These are phyloP conservation scores for Macrophomina tecta DNA, from an alignment of 2,329 filamentous ascomycete species.

Conservation along the genomic window DNA sequence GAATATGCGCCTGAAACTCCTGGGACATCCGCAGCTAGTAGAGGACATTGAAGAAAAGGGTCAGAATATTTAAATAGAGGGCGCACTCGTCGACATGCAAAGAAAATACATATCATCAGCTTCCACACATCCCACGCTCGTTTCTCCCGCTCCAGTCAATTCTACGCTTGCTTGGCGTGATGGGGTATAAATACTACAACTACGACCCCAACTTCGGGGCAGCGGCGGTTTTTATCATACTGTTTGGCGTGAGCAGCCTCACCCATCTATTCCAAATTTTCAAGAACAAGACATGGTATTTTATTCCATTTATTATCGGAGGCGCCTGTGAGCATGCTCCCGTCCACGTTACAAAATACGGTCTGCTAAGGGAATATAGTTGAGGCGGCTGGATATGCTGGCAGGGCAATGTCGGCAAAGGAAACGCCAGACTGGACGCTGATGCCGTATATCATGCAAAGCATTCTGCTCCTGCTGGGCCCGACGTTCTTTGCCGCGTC, in stretches of 20 bases:
- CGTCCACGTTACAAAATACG: neutral
- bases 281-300: conserved; percentile 55
- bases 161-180: neutral
- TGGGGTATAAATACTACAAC: conserved; percentile 43
- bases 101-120: neutral
- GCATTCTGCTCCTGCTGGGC: conserved; percentile 52
- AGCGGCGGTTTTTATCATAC: conserved; percentile 40
- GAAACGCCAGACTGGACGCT: conserved; percentile 40
- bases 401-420: conserved; percentile 46
- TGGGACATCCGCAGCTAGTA: neutral
- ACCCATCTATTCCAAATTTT: conserved; percentile 49
- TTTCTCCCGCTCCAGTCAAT: neutral
- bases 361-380: conserved; percentile 42
- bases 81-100: neutral
- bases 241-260: conserved; percentile 39
- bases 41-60: neutral
- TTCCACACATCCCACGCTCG: neutral
- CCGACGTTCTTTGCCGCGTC: conserved; percentile 55
- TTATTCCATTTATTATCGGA: conserved; percentile 58
- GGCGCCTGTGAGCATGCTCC: conserved; percentile 49
- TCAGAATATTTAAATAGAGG: neutral
- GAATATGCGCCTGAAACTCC: neutral
- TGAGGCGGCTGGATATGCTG: conserved; percentile 59
- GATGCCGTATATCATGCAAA: conserved; percentile 51
- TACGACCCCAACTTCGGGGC: conserved; percentile 39